Conservation (phyloP, 2,329 filamentous ascomycete genomes). For the Ophiostoma angusticollis region DNA sequence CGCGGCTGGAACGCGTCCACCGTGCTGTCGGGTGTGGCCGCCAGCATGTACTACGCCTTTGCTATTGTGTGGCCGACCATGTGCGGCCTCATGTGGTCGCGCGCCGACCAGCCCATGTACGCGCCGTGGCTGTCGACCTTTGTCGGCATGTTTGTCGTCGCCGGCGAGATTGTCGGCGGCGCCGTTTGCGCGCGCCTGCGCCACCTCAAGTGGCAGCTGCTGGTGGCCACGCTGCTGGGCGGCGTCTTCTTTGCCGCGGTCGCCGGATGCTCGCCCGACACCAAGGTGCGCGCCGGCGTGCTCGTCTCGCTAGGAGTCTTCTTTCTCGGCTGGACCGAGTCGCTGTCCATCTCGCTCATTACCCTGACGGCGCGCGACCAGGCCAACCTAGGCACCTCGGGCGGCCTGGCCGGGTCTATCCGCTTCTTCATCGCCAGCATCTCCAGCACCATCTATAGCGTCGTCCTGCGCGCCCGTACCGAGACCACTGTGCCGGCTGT, state of each 20-base stretch:
- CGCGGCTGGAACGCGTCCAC: constrained; percentile 21
- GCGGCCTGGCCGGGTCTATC: constrained; percentile 24
- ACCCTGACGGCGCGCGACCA: constrained; percentile 23
- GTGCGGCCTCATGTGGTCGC: constrained; percentile 21
- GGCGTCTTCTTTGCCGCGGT: constrained; percentile 21
- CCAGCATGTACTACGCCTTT: constrained; percentile 25
- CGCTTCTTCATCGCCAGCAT: constrained; percentile 23
- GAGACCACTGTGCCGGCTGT: constrained; percentile 19
- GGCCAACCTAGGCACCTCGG: constrained; percentile 22
- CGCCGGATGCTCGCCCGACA: constrained; percentile 19
- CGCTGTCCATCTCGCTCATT: constrained; percentile 22
- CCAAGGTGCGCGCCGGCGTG: constrained; percentile 16
- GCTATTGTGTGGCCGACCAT: constrained; percentile 26
- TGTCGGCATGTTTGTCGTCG: constrained; percentile 19
- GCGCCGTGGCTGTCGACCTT: constrained; percentile 18
- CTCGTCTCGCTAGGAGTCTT: constrained; percentile 22
- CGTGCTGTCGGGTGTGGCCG: constrained; percentile 22
- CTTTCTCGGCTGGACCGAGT: constrained; percentile 25
- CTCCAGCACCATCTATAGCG: constrained; percentile 22
- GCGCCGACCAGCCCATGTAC: constrained; percentile 14
- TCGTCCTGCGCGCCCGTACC: constrained; percentile 22
- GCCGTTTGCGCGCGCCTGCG: constrained; percentile 18
- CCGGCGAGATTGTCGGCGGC: constrained; percentile 18
- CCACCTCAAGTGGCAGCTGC: constrained; percentile 22
- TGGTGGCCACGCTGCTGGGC: constrained; percentile 18